These are phyloP conservation scores for Dipteronia dyeriana DNA, from an alignment of 345 rosid species.

Conservation along the genomic window DNA sequence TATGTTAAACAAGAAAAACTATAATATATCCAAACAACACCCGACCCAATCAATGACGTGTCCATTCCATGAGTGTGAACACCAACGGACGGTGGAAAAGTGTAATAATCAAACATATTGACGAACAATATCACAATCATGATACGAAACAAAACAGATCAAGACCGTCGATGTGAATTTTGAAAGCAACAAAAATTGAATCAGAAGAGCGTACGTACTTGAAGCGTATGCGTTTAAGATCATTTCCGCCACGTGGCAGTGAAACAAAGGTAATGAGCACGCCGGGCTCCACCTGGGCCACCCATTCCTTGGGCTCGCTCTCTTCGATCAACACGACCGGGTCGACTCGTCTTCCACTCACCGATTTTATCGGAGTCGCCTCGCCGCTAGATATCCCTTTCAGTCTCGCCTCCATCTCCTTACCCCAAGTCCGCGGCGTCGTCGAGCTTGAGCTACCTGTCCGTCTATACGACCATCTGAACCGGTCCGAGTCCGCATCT, in stretches of 20 bases:
- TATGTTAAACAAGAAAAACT: background rate
- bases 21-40: conserved; percentile 3
- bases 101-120: background rate
- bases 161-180: conserved; percentile 21
- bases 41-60: conserved; percentile 19
- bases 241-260: conserved; percentile 93
- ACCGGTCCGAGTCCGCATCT: conserved; percentile 73
- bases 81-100: conserved; percentile 6
- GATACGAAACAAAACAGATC: conserved; percentile 13
- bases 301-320: conserved; percentile 91
- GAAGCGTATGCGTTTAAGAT: conserved; percentile 91
- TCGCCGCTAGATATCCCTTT: conserved; percentile 77
- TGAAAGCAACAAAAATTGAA: background rate
- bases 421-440: conserved; percentile 72
- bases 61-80: background rate
- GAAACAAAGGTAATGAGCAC: conserved; percentile 91
- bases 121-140: conserved; percentile 23
- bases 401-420: conserved; percentile 84
- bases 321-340: conserved; percentile 78
- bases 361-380: conserved; percentile 62
- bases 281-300: conserved; percentile 97
- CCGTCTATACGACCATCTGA: conserved; percentile 65
- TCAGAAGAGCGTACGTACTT: conserved; percentile 45
- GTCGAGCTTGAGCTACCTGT: conserved; percentile 79
- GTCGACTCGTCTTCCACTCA: conserved; percentile 63